phyloP scores from a whole-genome alignment of 176 grass and related monocot genomes.

The Carex kokanica region DNA sequence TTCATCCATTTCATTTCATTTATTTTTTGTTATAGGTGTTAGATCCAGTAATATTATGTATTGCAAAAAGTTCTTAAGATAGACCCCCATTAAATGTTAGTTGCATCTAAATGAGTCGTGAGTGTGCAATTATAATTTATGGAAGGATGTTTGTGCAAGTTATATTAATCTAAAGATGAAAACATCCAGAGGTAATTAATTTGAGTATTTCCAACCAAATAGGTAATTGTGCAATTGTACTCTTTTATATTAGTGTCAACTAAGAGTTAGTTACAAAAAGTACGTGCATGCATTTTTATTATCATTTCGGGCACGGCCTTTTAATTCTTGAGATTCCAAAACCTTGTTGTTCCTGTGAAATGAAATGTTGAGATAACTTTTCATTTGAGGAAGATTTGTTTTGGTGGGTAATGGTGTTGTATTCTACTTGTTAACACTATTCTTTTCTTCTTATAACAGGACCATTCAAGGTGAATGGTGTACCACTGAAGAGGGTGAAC shows the following conservation, averaged over 20 bases:
- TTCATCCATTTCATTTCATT: not conserved
- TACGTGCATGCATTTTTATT: not conserved
- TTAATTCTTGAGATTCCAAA: not conserved
- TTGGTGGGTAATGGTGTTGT: not conserved
- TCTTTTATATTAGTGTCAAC: not conserved
- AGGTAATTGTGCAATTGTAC: not conserved
- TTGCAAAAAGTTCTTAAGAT: not conserved
- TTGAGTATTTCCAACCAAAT: not conserved
- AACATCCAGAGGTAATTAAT: not conserved
- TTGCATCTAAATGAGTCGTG: not conserved
- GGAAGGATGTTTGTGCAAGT: not conserved
- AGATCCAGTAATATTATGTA: not conserved
- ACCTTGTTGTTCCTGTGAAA: not conserved
- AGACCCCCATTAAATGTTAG: not conserved
- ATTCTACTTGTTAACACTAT: not conserved
- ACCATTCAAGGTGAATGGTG: conserved; percentile 93
- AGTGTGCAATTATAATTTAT: not conserved
- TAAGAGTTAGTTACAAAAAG: not conserved
- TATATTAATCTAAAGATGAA: not conserved
- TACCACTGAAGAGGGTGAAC: conserved; percentile 82
- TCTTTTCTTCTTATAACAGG: conserved; percentile 36
- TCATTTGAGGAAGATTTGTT: too few species aligned
- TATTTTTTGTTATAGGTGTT: not conserved
- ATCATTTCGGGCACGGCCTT: not conserved
- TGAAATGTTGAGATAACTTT: not conserved